Evolutionary conservation across 2,329 filamentous ascomycete species (phyloP), one percentile per base, ranked within the genome.

Genomic region (Aspergillus proliferans): DNA sequence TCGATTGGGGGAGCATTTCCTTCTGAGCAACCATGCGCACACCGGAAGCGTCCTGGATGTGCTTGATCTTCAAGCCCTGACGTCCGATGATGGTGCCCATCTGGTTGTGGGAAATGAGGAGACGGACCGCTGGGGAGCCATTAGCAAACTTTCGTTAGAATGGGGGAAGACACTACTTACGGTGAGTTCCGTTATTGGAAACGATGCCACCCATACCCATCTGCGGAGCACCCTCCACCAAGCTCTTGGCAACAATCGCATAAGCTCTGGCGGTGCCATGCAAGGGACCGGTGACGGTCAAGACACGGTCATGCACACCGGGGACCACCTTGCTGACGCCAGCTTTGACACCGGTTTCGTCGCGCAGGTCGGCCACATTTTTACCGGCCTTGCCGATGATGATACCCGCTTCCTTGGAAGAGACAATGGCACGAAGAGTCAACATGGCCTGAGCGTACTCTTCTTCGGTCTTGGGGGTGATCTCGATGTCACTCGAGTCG

Each of bases 21-120:
- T 98, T 98, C 73, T 98, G 93, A 38, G 93, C 93, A 44, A 98
- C 91, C 93, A 98, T 98, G 67, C 93, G 91, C 51, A 97, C 93
- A 57, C 91, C 91, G 4, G 93, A 97, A 26, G 84, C 85, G 70
- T 98, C 93, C 71, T 98, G 93, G 60, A 98, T 98, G 70, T 96
- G 88, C 81, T 98, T 98, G 79, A 98, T 98, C 79, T 97, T 98
- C 59, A 96, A 80, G 51, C 93, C 93, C 70, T 94, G 88, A 58
- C 90, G 85, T 63, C 93, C 93, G 67, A 98, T 98, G 75, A 98
- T 96, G 63, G 93, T 98, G 54, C 93, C 93, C 93, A 98, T 98
- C 75, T 98, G 93, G 71, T 97, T 97, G 77, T 98, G 92, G 30
- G 93, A 98, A 71, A 98, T 97, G 68, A 98, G 85, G 28, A 98